Conservation (phyloP, 352 stramenopile species). For the Globisporangium emineosum region DNA sequence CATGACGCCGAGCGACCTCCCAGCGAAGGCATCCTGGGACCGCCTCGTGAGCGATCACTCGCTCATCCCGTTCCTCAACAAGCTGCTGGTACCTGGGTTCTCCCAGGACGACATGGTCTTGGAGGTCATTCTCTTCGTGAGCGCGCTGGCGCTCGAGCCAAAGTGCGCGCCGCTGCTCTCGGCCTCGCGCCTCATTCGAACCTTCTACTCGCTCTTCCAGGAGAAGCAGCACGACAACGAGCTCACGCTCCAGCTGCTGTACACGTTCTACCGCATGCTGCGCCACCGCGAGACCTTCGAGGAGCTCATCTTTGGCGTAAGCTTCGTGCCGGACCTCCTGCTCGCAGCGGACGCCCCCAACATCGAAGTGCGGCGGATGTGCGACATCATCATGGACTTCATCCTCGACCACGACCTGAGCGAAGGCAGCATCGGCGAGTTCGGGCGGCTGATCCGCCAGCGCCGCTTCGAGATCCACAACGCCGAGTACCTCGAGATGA, state of each 20-base stretch:
- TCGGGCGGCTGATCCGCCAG: slow-evolving; percentile 75
- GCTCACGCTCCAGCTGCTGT: slow-evolving; percentile 78
- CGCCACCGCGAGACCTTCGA: slow-evolving; percentile 75
- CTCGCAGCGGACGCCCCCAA: slow-evolving; percentile 72
- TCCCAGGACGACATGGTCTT: slow-evolving; percentile 91
- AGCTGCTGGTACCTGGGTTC: slow-evolving; percentile 91
- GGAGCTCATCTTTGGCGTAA: slow-evolving; percentile 68
- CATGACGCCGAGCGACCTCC: slow-evolving; percentile 89
- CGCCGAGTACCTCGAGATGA: slow-evolving; percentile 83
- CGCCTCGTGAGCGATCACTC: slow-evolving; percentile 86
- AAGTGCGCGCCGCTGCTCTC: slow-evolving; percentile 79
- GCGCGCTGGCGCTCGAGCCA: slow-evolving; percentile 75
- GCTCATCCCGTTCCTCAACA: slow-evolving; percentile 87
- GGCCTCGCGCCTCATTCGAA: slow-evolving; percentile 66
- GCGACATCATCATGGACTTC: slow-evolving; percentile 83
- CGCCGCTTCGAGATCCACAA: slow-evolving; percentile 87
- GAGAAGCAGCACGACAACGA: slow-evolving; percentile 88
- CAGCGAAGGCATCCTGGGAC: slow-evolving; percentile 86
- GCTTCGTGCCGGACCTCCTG: slow-evolving; percentile 75
- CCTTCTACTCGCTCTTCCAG: slow-evolving; percentile 78
- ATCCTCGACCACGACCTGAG: slow-evolving; percentile 79
- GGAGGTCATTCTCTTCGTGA: slow-evolving; percentile 87
- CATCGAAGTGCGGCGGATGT: slow-evolving; percentile 84
- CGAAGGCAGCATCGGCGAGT: slow-evolving; percentile 60
- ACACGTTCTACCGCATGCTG: slow-evolving; percentile 77